Base-by-base conservation (phyloP, 495 filamentous ascomycete genomes). In the Lasiosphaeriaceae sp. region DNA sequence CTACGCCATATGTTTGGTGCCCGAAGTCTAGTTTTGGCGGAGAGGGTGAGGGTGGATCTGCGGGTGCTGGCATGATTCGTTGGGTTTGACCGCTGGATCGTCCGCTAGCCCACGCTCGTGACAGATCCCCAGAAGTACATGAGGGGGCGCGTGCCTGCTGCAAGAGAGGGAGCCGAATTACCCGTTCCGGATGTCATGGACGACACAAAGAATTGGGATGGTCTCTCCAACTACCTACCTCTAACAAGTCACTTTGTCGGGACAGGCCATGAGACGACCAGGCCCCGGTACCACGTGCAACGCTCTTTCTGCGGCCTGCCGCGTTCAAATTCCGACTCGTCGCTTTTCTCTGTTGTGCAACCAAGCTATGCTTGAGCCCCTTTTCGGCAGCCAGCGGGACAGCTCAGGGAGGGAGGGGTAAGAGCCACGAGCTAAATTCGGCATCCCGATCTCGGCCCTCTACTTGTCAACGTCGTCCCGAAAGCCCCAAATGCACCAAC, bases 391-490 rank as follows among this genome's bases (percentile, higher is more conserved):
- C 55, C 16, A 35, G n/a, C 37, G 35, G 24, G 34, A 43, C n/a
- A 9, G 17, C 8, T 26, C 12, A 22, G 48, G 7, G 31, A 24
- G 35, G 55, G 58, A 67, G 61, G 66, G 64, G 66, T 66, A 66
- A 17, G n/a, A 26, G 53, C 51, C 59, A 55, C 52, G 60, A 49
- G n/a, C 39, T 34, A 5, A 37, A 14, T 65, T 44, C 39, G 67
- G 67, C 65, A 64, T 70, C 62, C 65, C 67, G 67, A 70, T 54
- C 50, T 70, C 65, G 67, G 67, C 49, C 54, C 56, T 37, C 56
- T 1, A 22, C 47, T 9, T 16, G 22, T 24, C 16, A 8, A 24
- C n/a, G n/a, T 34, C 22, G 29, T 50, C 47, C 47, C 47, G 47
- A 50, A 43, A 17, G 39, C 47, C 47, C 47, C 22, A 50, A 43